Evolutionary conservation across 257 asterid species (phyloP).

Genomic region (Solanum corneliomulleri): DNA sequence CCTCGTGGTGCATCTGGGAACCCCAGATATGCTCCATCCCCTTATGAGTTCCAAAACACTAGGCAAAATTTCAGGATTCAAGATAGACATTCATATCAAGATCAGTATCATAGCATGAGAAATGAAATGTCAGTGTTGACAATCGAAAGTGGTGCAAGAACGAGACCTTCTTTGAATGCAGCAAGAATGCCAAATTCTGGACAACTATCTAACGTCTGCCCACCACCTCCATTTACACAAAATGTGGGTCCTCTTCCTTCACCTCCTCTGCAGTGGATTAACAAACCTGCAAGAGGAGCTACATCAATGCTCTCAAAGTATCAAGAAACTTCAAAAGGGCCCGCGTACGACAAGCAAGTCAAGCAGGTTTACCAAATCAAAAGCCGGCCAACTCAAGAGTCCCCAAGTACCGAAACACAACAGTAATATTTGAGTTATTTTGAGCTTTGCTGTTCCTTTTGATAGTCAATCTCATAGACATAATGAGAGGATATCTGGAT

Average conservation of each 20-base stretch:
- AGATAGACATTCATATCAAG: slow-evolving; percentile 29
- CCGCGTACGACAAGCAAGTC: slow-evolving; percentile 26
- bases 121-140: slow-evolving; percentile 47
- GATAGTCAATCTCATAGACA: background rate
- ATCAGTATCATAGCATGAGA: slow-evolving; percentile 35
- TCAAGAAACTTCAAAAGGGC: slow-evolving; percentile 10
- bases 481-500: background rate
- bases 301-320: slow-evolving; percentile 14
- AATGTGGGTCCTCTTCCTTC: slow-evolving; percentile 41
- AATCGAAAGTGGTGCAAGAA: slow-evolving; percentile 25
- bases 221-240: slow-evolving; percentile 16
- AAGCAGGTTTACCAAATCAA: slow-evolving; percentile 56
- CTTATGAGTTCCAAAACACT: slow-evolving; percentile 21
- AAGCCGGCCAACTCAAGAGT: slow-evolving; percentile 9
- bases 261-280: slow-evolving; percentile 69
- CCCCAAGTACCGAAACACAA: slow-evolving; percentile 7
- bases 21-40: slow-evolving; percentile 18
- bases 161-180: slow-evolving; percentile 11
- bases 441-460: background rate
- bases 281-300: slow-evolving; percentile 22
- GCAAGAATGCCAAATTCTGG: slow-evolving; percentile 25
- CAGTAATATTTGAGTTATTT: background rate
- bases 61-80: slow-evolving; percentile 27
- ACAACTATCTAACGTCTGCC: slow-evolving; percentile 7
- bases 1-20: slow-evolving; percentile 26